Evolutionary conservation across 2,329 filamentous ascomycete species (phyloP).

Genomic region (Paramyrothecium sp.): DNA sequence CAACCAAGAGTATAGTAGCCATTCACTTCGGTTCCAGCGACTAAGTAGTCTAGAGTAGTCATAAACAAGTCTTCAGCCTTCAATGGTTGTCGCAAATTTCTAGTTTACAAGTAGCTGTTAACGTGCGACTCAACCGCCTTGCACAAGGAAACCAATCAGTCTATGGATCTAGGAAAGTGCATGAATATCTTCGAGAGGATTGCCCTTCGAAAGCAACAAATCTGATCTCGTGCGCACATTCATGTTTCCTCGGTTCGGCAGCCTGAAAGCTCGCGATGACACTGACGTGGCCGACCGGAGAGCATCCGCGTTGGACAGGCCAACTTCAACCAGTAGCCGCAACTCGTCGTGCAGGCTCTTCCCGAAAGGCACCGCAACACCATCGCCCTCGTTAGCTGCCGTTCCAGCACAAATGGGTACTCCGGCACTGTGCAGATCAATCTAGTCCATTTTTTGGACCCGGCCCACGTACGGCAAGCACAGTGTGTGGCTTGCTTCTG

Average conservation of each 20-base stretch:
- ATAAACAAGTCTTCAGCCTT: not conserved
- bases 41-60: not conserved
- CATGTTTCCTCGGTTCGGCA: conserved; percentile 22
- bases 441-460: too few species aligned
- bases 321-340: conserved; percentile 15
- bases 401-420: conserved; percentile 28
- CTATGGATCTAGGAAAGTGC: conserved; percentile 17
- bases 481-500: too few species aligned
- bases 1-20: not conserved
- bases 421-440: conserved; percentile 19
- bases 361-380: conserved; percentile 13
- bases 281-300: conserved; percentile 17
- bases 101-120: not conserved
- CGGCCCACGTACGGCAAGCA: too few species aligned
- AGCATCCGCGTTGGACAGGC: conserved; percentile 13
- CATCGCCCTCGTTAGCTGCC: conserved; percentile 16
- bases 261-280: conserved; percentile 15
- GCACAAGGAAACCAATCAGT: not conserved
- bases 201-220: conserved; percentile 24
- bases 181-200: conserved; percentile 24
- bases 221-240: conserved; percentile 22
- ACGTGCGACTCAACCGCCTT: not conserved
- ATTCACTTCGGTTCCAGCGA: not conserved
- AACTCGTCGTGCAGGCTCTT: conserved; percentile 19
- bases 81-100: not conserved